phyloP scores from a whole-genome alignment of 2,329 filamentous ascomycete genomes.

The Hypoxylon sp. region DNA sequence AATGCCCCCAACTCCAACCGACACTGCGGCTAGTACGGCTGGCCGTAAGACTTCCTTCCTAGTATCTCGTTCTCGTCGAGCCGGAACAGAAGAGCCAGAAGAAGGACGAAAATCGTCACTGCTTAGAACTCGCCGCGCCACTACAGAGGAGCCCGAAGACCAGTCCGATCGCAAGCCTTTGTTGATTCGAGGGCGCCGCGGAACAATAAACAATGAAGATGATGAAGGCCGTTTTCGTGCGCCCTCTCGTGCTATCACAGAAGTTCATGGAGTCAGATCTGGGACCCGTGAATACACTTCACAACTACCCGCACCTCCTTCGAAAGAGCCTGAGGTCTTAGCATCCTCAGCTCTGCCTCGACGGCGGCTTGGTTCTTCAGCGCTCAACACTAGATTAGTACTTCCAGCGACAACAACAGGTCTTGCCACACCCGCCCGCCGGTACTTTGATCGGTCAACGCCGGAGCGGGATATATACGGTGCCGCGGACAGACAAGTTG shows the following conservation, averaged over 20 bases:
- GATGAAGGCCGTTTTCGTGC: conserved; percentile 67
- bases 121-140: conserved; percentile 61
- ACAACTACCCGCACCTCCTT: conserved; percentile 56
- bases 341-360: conserved; percentile 66
- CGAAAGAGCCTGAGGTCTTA: conserved; percentile 54
- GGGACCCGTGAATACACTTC: conserved; percentile 59
- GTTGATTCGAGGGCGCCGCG: conserved; percentile 63
- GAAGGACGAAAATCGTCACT: conserved; percentile 66
- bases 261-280: conserved; percentile 60
- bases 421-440: conserved; percentile 55
- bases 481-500: conserved; percentile 56
- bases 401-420: conserved; percentile 58
- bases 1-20: conserved; percentile 58
- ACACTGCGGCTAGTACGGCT: conserved; percentile 50
- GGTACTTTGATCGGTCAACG: conserved; percentile 65
- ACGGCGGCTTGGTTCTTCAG: conserved; percentile 67
- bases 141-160: conserved; percentile 65
- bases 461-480: conserved; percentile 59
- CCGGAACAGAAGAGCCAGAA: conserved; percentile 66
- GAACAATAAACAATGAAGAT: conserved; percentile 64
- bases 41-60: conserved; percentile 70
- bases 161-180: conserved; percentile 58
- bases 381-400: conserved; percentile 63
- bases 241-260: conserved; percentile 72
- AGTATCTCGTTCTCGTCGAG: conserved; percentile 62